Conservation (phyloP, 345 rosid genomes). For the Corymbia maculata region DNA sequence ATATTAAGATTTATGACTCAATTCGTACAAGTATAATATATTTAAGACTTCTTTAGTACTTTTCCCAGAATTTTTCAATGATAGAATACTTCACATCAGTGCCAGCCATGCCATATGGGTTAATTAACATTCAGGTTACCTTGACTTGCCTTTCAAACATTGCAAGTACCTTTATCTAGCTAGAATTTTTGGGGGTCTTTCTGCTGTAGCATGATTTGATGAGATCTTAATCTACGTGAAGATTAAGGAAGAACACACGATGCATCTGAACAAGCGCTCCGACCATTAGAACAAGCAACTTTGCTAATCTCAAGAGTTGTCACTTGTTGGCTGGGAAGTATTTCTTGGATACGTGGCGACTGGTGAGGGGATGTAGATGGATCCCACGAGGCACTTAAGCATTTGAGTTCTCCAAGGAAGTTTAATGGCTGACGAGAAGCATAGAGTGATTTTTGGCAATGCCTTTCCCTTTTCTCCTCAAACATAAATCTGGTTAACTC, state of each 20-base stretch:
- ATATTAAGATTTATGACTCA: no score
- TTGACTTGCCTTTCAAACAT: neutral
- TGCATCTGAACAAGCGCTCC: neutral
- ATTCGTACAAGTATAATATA: rapidly evolving
- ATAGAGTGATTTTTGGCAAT: neutral
- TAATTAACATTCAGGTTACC: neutral
- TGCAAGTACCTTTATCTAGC: neutral
- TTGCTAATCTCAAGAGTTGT: neutral
- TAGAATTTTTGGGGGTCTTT: neutral
- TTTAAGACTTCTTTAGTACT: neutral
- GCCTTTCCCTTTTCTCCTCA: neutral
- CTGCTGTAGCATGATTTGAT: neutral
- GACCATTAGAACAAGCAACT: neutral
- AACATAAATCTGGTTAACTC: neutral
- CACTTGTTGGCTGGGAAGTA: neutral
- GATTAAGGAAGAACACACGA: neutral
- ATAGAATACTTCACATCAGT: neutral
- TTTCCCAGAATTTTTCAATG: neutral
- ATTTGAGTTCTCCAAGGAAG: neutral
- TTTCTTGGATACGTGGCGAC: neutral
- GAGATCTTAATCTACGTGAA: neutral
- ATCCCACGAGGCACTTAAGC: neutral
- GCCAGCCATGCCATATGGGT: neutral
- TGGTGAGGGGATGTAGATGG: neutral
- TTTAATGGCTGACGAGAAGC: neutral